Conservation (phyloP, 805 yeast genomes). For the Metschnikowia noctiluminum region DNA sequence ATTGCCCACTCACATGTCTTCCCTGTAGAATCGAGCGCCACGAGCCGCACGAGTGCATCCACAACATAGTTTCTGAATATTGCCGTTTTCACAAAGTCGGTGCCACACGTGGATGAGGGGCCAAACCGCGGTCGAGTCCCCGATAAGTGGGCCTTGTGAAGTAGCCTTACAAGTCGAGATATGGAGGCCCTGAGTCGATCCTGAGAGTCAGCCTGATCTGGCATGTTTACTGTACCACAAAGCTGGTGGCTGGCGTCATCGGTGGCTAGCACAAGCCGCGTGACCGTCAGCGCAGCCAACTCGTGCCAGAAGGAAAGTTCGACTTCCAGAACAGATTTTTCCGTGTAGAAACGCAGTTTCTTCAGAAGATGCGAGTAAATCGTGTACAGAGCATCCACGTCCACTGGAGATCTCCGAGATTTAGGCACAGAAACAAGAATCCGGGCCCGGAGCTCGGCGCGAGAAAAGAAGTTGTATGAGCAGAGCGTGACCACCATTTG, state of each 20-base stretch:
- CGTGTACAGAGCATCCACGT: constrained; percentile 11
- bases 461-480: constrained; percentile 69
- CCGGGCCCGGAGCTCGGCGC: constrained; percentile 71
- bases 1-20: constrained; percentile 31
- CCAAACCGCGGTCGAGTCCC: constrained; percentile 43
- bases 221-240: constrained; percentile 52
- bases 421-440: constrained; percentile 30
- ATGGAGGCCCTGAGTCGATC: constrained; percentile 25
- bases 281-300: constrained; percentile 52
- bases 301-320: constrained; percentile 51
- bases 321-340: constrained; percentile 17
- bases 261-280: constrained; percentile 52
- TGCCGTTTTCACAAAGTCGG: constrained; percentile 25
- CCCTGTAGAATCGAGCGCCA: constrained; percentile 36
- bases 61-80: constrained; percentile 50
- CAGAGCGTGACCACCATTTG: constrained; percentile 53
- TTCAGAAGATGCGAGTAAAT: constrained; percentile 9
- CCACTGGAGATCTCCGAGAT: constrained; percentile 5
- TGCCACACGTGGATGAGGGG: constrained; percentile 28
- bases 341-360: constrained; percentile 10
- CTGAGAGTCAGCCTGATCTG: constrained; percentile 35
- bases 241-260: constrained; percentile 53
- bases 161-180: constrained; percentile 38
- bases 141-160: constrained; percentile 46
- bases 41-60: constrained; percentile 47